These are phyloP conservation scores for Saccharum spontaneum DNA, from an alignment of 176 grass and related monocot genomes.

Conservation along the genomic window DNA sequence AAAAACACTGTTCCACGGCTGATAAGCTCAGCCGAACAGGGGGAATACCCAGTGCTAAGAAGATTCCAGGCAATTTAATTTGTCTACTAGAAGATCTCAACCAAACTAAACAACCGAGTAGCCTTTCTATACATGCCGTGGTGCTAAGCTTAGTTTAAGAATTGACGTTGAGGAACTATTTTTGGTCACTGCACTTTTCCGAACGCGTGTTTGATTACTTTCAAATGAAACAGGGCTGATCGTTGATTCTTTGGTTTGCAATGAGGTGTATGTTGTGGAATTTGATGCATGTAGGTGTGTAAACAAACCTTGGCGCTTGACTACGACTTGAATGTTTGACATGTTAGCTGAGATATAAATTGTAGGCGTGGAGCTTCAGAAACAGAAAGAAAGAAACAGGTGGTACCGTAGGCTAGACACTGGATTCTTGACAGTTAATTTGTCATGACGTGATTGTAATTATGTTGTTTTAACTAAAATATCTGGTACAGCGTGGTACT, in stretches of 20 bases:
- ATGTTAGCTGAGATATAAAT: neutral
- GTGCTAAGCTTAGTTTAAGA: constrained; percentile 10
- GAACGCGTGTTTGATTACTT: constrained; percentile 20
- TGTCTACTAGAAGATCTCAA: neutral
- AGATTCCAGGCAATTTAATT: neutral
- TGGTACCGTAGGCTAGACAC: neutral
- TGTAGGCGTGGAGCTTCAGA: neutral
- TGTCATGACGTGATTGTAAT: neutral
- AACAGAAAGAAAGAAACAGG: neutral
- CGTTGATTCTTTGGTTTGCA: neutral
- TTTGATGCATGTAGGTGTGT: neutral
- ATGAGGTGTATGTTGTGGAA: neutral
- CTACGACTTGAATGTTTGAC: constrained; percentile 3
- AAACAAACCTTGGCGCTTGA: neutral
- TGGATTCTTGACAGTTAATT: neutral
- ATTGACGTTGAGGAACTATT: neutral
- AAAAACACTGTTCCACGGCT: too few relatives aligned
- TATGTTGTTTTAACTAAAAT: neutral
- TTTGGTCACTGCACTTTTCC: neutral
- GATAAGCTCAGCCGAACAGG: too few relatives aligned
- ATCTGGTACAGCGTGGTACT: neutral
- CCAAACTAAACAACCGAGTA: neutral
- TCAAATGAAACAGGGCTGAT: too few relatives aligned
- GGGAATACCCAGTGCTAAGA: neutral
- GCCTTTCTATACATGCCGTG: neutral